Base-by-base conservation (phyloP, 1,139 yeast species). In the Yamadazyma blattariae region DNA sequence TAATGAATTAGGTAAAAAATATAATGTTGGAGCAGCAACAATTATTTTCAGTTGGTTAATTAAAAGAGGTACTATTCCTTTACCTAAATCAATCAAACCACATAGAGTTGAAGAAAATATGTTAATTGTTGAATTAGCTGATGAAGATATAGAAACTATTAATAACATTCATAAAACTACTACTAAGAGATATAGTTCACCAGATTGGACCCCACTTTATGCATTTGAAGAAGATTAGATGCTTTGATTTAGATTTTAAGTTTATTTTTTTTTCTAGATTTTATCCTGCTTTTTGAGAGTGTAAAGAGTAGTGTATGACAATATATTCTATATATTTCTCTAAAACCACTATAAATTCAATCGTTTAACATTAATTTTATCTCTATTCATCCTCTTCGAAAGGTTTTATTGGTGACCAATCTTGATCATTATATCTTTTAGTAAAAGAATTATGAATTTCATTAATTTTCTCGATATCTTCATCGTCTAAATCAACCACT, bases 1-100 rank as follows among this genome's bases (percentile, higher is more conserved):
- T 24, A 46, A 55, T 15, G 56, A 64, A 22, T 55, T 86, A 40
- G 88, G 89, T 30, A 61, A 73, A 37, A 72, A 74, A 47, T 68
- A 81, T 55, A 54, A 59, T 19, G 79, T 73, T 28, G 61, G 77
- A 3, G 67, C 86, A 9, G 87, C 87, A 27, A 74, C 77, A 41
- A 63, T 86, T 20, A 67, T 82, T 44, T 68, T 85, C 45, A 77
- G 84, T 38, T 86, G 90, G 89, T 84, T 77, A 40, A 63, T 82
- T 23, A 71, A 77, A 55, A 76, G 88, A 57, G 85, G 82, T 25
- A 70, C 79, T 32, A 77, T 80, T 23, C 84, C 79, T 10, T 65
- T 87, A 47, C 94, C 95, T 40, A 86, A 86, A 63, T 80, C 92
- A 20, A 73, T 75, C 31, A 79, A 74, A 22, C 72, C 77, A 15